Evolutionary conservation across 2,329 filamentous ascomycete species (phyloP).

Genomic region (Colletotrichum higginsianum): DNA sequence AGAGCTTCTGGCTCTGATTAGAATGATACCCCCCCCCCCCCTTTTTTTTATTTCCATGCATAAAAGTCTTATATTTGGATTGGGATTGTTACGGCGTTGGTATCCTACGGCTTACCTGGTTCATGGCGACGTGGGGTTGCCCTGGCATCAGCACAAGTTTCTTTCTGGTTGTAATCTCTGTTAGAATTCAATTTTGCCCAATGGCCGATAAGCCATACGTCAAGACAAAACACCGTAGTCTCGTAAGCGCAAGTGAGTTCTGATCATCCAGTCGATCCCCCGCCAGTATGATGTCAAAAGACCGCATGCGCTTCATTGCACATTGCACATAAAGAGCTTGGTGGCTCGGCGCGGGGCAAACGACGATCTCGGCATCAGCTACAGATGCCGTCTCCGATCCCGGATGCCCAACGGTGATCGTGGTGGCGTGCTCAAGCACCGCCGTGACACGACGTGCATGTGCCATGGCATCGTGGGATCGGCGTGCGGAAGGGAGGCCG

Average conservation of each 20-base stretch:
- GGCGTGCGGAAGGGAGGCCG: not conserved
- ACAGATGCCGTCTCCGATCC: constrained; percentile 6
- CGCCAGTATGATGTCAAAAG: not conserved
- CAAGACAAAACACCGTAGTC: not conserved
- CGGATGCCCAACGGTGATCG: constrained; percentile 16
- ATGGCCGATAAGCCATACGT: too few species aligned
- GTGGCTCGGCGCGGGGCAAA: constrained; percentile 15
- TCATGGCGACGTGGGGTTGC: not conserved
- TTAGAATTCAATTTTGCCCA: not conserved
- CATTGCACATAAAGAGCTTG: not conserved
- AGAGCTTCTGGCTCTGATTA: constrained; percentile 28
- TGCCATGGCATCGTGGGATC: constrained; percentile 7
- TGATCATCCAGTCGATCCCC: not conserved
- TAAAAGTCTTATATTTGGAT: constrained; percentile 15
- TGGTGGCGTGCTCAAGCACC: constrained; percentile 1
- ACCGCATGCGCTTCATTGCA: not conserved
- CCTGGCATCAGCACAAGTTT: too few species aligned
- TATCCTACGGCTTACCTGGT: not conserved
- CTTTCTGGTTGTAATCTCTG: too few species aligned
- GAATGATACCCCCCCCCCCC: constrained; percentile 40
- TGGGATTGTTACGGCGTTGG: not conserved
- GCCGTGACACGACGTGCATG: constrained; percentile 17
- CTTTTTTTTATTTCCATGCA: constrained; percentile 14
- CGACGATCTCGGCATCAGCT: constrained; percentile 8
- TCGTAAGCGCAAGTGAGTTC: too few species aligned